Conservation (phyloP, 1,284 basidiomycete genomes). For the Ganoderma boninense region DNA sequence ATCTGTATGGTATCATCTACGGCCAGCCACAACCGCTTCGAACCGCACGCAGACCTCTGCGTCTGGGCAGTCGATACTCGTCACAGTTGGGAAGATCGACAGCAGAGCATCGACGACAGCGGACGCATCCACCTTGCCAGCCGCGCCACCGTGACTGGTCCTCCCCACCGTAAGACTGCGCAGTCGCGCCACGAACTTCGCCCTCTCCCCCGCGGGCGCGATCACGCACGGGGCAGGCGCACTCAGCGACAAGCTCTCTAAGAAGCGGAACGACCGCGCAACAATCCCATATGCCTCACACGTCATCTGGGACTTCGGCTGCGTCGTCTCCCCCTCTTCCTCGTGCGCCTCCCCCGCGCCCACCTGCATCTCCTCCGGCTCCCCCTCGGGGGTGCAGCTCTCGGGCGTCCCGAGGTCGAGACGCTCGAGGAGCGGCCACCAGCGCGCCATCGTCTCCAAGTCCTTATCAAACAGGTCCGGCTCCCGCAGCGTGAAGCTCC, state of each 20-base stretch:
- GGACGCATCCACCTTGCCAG: conserved; percentile 11
- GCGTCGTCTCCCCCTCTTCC: neutral
- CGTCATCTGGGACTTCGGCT: conserved; percentile 43
- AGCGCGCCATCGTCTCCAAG: conserved; percentile 48
- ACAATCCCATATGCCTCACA: conserved; percentile 45
- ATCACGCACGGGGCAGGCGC: conserved; percentile 33
- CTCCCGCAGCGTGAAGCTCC: conserved; percentile 45
- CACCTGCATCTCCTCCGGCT: neutral
- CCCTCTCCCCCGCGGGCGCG: neutral
- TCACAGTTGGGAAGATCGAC: conserved; percentile 29
- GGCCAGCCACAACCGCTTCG: conserved; percentile 7
- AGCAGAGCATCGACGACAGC: conserved; percentile 29
- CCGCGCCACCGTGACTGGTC: conserved; percentile 13
- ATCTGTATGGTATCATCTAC: neutral
- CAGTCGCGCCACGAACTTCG: conserved; percentile 4
- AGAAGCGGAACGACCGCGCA: conserved; percentile 45
- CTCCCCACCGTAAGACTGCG: conserved; percentile 31
- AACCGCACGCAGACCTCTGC: conserved; percentile 24
- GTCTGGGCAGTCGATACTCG: conserved; percentile 18
- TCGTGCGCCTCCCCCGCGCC: neutral
- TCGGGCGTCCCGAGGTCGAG: conserved; percentile 51
- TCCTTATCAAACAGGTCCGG: conserved; percentile 50
- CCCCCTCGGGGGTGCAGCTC: conserved; percentile 12
- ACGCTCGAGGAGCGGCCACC: conserved; percentile 47
- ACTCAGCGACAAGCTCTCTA: conserved; percentile 51